These are phyloP conservation scores for Lonicera japonica DNA, from an alignment of 129 eudicot genomes.

Conservation along the genomic window DNA sequence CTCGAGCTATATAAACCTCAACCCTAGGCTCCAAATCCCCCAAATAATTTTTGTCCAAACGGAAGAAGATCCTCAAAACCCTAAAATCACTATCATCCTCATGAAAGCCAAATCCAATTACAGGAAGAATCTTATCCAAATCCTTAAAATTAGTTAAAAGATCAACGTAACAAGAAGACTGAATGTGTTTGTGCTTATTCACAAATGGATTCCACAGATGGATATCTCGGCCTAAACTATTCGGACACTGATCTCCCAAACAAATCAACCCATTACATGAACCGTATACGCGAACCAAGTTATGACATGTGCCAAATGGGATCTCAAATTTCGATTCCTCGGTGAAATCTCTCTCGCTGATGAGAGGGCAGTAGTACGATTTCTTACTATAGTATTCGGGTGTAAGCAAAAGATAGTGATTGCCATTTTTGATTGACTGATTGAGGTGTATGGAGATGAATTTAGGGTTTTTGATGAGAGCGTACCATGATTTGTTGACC, in stretches of 20 bases:
- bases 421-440: not conserved
- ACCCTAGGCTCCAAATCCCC: not conserved
- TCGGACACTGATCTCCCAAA: not conserved
- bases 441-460: constrained; percentile 9
- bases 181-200: not conserved
- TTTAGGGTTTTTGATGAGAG: not conserved
- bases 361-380: not conserved
- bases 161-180: not conserved
- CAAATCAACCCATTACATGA: constrained; percentile 8
- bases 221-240: not conserved
- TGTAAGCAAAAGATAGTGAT: not conserved
- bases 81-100: constrained; percentile 2
- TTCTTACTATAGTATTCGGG: not conserved
- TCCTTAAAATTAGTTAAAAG: not conserved
- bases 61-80: constrained; percentile 2
- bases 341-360: not conserved
- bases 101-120: constrained; percentile 13
- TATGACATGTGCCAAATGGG: no score
- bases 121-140: not conserved
- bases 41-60: not conserved
- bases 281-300: not conserved
- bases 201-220: constrained; percentile 5
- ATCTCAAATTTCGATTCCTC: not conserved
- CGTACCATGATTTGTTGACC: constrained; percentile 14
- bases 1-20: constrained; percentile 17